phyloP scores from a whole-genome alignment of 108 stramenopile species.

The Fragilaria radians region DNA sequence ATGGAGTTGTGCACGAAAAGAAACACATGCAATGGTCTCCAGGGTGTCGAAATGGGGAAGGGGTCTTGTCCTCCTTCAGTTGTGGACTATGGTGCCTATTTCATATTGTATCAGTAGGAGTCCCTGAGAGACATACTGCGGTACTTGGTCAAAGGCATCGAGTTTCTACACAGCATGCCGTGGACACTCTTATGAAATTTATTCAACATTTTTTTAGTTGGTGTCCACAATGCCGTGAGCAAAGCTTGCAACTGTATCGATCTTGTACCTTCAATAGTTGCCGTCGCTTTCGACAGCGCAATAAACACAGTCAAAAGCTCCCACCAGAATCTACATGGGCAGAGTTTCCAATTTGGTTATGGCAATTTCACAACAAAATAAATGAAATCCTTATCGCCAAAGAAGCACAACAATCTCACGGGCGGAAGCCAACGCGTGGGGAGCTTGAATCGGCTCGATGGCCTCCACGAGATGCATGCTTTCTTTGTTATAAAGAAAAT shows the following conservation, averaged over 20 bases:
- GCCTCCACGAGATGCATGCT: constrained; percentile 27
- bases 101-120: constrained; percentile 58
- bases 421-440: not conserved
- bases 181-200: constrained; percentile 34
- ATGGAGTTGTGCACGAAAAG: constrained; percentile 25
- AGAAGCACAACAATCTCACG: not conserved
- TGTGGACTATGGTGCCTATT: constrained; percentile 70
- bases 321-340: constrained; percentile 28
- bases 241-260: constrained; percentile 20
- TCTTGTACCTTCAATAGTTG: constrained; percentile 28
- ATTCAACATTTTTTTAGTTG: constrained; percentile 36
- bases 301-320: constrained; percentile 5
- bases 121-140: constrained; percentile 51
- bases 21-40: constrained; percentile 15
- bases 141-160: constrained; percentile 36
- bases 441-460: constrained; percentile 20
- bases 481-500: constrained; percentile 16
- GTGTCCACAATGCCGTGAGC: constrained; percentile 30
- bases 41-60: constrained; percentile 21
- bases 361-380: constrained; percentile 35
- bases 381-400: constrained; percentile 11
- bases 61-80: constrained; percentile 20
- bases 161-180: constrained; percentile 38
- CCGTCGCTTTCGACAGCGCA: constrained; percentile 14
- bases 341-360: constrained; percentile 38